Evolutionary conservation across 495 filamentous ascomycete genomes (phyloP).

Genomic region (Trichoderma asperelloides): DNA sequence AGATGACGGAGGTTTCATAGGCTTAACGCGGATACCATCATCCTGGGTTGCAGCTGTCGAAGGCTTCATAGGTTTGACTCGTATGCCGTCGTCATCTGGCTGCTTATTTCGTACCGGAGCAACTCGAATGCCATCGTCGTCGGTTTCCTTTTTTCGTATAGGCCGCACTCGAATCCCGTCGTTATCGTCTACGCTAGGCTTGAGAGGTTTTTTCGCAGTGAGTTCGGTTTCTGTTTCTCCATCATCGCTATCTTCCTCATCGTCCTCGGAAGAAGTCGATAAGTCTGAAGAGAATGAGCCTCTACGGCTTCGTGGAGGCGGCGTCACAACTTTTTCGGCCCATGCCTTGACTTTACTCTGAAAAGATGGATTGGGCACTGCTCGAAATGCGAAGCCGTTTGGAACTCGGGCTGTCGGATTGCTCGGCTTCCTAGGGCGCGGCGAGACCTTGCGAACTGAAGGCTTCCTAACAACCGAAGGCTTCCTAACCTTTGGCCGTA

Average conservation of each 20-base stretch:
- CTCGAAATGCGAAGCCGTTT: constrained; percentile 42
- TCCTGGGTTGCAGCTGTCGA: constrained; percentile 9
- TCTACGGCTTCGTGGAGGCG: neutral
- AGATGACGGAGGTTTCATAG: constrained; percentile 12
- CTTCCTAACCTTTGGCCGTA: constrained; percentile 41
- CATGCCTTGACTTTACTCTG: constrained; percentile 45
- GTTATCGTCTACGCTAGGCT: constrained; percentile 20
- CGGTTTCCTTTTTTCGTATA: constrained; percentile 18
- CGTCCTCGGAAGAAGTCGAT: neutral
- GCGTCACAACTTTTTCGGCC: constrained; percentile 33
- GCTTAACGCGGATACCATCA: constrained; percentile 29
- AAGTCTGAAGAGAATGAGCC: neutral
- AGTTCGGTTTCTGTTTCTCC: constrained; percentile 16
- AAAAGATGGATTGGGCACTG: constrained; percentile 39
- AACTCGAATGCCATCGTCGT: constrained; percentile 24
- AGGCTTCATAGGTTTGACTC: constrained; percentile 19
- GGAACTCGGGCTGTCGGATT: constrained; percentile 27
- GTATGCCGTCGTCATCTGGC: constrained; percentile 25
- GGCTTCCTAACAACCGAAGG: constrained; percentile 29
- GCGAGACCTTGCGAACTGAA: constrained; percentile 5
- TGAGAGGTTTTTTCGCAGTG: constrained; percentile 19
- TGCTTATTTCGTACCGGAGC: constrained; percentile 19
- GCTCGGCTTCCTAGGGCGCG: neutral
- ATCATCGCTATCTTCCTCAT: constrained; percentile 2
- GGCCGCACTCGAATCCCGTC: constrained; percentile 27